Evolutionary conservation across 1,139 yeast species (phyloP).

Genomic region (Magnusiomyces magnusii): DNA sequence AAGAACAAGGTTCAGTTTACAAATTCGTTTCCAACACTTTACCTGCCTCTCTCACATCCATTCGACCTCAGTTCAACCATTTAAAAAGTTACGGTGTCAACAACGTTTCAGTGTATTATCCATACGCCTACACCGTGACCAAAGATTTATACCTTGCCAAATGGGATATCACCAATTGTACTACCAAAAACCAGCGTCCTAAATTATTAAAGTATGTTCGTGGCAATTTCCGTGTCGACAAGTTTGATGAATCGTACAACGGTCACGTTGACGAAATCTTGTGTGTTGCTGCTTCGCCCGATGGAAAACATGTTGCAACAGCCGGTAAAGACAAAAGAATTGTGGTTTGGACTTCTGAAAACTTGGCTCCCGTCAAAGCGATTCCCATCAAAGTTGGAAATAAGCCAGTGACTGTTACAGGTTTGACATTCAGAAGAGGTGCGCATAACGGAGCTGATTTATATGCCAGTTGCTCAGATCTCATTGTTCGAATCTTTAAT

Average conservation of each 20-base stretch:
- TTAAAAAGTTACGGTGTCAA: slow-evolving; percentile 28
- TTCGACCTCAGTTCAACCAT: slow-evolving; percentile 9
- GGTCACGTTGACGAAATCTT: slow-evolving; percentile 74
- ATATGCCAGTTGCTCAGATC: slow-evolving; percentile 89
- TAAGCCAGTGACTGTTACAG: slow-evolving; percentile 61
- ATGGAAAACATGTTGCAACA: slow-evolving; percentile 81
- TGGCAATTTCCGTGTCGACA: slow-evolving; percentile 50
- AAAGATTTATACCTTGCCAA: slow-evolving; percentile 76
- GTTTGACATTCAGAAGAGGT: slow-evolving; percentile 68
- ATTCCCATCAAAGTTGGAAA: slow-evolving; percentile 53
- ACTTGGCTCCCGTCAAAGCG: slow-evolving; percentile 64
- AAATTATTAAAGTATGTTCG: slow-evolving; percentile 53
- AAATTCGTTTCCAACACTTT: slow-evolving; percentile 49
- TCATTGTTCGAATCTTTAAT: slow-evolving; percentile 80
- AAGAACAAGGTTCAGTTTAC: slow-evolving; percentile 74
- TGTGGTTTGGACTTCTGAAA: slow-evolving; percentile 80
- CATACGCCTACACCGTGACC: slow-evolving; percentile 70
- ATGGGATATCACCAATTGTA: slow-evolving; percentile 49
- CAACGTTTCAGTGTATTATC: slow-evolving; percentile 44
- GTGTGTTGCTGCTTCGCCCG: slow-evolving; percentile 77
- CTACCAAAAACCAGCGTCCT: slow-evolving; percentile 35
- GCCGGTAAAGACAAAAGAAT: slow-evolving; percentile 82
- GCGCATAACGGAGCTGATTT: slow-evolving; percentile 53
- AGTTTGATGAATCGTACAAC: slow-evolving; percentile 29
- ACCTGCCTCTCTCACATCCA: slow-evolving; percentile 13